Conservation (phyloP, 2,329 filamentous ascomycete species). For the Talaromyces amestolkiae region DNA sequence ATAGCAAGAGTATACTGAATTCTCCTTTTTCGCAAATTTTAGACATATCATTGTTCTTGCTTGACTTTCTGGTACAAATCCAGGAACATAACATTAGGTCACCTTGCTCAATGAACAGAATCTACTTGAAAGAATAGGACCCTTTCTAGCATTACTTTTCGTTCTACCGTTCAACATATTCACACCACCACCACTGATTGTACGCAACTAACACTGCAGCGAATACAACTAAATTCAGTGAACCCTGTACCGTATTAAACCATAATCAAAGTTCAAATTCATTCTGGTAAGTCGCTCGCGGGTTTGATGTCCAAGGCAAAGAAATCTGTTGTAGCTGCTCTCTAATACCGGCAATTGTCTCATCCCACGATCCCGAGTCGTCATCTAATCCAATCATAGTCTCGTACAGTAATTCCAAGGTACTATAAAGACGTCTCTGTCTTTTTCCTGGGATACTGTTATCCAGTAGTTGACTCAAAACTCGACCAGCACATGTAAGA, state of each 20-base stretch:
- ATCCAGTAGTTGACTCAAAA: neutral
- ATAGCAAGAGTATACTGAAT: too few relatives aligned
- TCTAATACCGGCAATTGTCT: neutral
- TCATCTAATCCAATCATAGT: neutral
- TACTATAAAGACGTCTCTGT: neutral
- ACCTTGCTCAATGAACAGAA: neutral
- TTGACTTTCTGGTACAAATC: neutral
- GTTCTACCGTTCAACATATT: neutral
- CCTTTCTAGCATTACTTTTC: neutral
- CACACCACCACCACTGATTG: neutral
- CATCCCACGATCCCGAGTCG: neutral
- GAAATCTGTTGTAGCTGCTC: neutral
- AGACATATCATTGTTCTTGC: neutral
- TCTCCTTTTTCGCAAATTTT: too few relatives aligned
- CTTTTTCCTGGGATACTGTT: neutral
- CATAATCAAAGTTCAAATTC: neutral
- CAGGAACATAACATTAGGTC: neutral
- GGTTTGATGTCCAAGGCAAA: neutral
- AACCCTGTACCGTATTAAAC: neutral
- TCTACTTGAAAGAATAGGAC: neutral
- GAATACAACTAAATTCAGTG: neutral
- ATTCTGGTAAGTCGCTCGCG: neutral
- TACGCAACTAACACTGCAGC: neutral
- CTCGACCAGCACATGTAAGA: neutral
- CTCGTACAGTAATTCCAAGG: neutral